Evolutionary conservation across 257 asterid genomes (phyloP), one percentile per base, ranked within the genome.

Genomic region (Prunella vulgaris): DNA sequence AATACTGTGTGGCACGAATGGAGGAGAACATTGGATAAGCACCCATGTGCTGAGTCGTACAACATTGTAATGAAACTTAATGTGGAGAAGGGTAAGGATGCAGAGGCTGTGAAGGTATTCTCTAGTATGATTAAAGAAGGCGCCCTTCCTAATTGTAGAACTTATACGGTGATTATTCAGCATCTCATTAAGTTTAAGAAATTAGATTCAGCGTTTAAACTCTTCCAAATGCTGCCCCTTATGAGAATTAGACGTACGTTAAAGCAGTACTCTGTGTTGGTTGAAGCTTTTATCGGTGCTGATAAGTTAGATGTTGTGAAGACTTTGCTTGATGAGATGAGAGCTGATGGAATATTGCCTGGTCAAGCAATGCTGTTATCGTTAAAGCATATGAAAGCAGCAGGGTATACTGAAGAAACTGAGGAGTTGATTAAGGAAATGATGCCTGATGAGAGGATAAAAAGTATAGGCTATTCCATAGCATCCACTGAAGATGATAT

Each of bases 121-220:
- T 40, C 59, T 65, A 74, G 75, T 71, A 79, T 90, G 83, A 75
- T 89, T 42, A 88, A 82, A 70, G 97, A 88, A 81, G 96, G 97
- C 49, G 94, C 88, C 1, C 96, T 90, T 77, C 99, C 96, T 2
- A 93, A 93, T 83, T 81, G 87, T 35, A 84, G 97, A 78, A 88
- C 99, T 0, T 90, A 86, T 61, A 87, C 96, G 0, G 80, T 90
- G 72, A 73, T 93, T 8, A 87, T 90, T 57, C 90, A 90, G 77
- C 99, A 93, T 81, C 89, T 93, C 54, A 62, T 90, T 48, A 78
- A 60, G 60, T 77, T 80, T 20, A 74, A 77, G 56, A 83, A 87
- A 32, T 44, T 90, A 44, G 88, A 83, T 74, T 75, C 91, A 2
- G 97, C 96, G 2, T 57, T 87, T 49, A 84, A 91, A 67, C 64